phyloP scores from a whole-genome alignment of 257 asterid species.

The Leonotis leonurus region DNA sequence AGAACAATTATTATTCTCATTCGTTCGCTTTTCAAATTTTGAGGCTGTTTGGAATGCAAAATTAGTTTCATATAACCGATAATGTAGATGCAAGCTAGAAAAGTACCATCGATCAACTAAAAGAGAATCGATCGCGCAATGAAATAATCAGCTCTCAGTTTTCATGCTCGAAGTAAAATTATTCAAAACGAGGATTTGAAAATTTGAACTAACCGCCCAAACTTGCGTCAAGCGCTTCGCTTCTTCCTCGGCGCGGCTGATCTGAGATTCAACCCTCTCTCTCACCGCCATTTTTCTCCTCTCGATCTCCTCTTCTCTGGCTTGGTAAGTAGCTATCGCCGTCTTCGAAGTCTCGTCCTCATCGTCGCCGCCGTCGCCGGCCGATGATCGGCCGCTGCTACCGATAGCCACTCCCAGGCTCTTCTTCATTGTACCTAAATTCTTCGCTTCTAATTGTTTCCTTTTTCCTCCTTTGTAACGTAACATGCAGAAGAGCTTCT shows the following conservation, averaged over 20 bases:
- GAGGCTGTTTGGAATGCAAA: too few relatives aligned
- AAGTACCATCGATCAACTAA: too few relatives aligned
- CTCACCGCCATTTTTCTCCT: conserved; percentile 64
- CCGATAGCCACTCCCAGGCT: conserved; percentile 32
- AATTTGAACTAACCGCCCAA: conserved; percentile 50
- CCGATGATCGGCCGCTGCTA: conserved; percentile 52
- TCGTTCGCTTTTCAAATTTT: too few relatives aligned
- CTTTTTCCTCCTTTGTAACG: neutral
- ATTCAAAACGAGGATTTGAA: neutral
- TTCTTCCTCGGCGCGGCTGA: conserved; percentile 71
- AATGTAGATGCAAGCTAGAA: too few relatives aligned
- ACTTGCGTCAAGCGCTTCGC: conserved; percentile 64
- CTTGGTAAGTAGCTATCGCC: conserved; percentile 64
- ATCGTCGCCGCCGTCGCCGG: conserved; percentile 23
- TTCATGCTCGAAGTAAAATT: neutral
- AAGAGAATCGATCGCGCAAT: neutral
- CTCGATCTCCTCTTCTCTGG: conserved; percentile 79
- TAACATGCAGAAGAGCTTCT: neutral
- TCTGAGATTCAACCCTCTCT: conserved; percentile 57
- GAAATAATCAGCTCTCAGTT: too few relatives aligned
- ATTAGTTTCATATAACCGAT: too few relatives aligned
- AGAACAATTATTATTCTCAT: too few relatives aligned
- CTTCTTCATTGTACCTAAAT: neutral
- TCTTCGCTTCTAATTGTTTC: neutral
- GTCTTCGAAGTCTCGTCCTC: conserved; percentile 53